Conservation (phyloP, 768 basidiomycete species). For the Naganishia vaughanmartiniae region DNA sequence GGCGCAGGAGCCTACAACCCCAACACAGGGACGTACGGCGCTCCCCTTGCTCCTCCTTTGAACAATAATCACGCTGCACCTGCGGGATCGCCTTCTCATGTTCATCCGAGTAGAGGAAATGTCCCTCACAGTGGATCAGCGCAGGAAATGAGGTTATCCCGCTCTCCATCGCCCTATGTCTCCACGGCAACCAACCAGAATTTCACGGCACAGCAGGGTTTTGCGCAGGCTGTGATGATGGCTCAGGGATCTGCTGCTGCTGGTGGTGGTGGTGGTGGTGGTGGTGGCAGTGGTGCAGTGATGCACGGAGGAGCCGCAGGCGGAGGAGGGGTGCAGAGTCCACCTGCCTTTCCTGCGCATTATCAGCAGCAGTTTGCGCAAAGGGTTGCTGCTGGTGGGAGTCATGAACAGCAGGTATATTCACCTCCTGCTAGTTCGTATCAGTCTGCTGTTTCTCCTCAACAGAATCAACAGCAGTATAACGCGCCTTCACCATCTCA, state of each 20-base stretch:
- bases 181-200: constrained; percentile 9
- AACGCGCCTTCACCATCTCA: constrained; percentile 7
- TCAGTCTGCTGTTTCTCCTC: constrained; percentile 19
- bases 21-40: constrained; percentile 25
- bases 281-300: background rate
- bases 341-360: constrained; percentile 15
- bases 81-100: background rate
- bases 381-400: background rate
- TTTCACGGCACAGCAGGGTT: constrained; percentile 13
- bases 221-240: constrained; percentile 25
- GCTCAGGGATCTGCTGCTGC: background rate
- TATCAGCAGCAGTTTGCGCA: constrained; percentile 19
- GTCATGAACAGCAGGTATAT: background rate
- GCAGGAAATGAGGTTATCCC: constrained; percentile 8
- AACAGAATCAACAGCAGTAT: constrained; percentile 23
- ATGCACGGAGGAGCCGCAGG: background rate
- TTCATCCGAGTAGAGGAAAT: background rate
- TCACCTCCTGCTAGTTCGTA: background rate
- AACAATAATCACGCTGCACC: background rate
- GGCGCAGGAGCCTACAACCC: constrained; percentile 28
- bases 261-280: too few species aligned
- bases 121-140: too few species aligned
- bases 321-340: background rate
- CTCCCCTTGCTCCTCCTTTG: background rate
- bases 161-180: constrained; percentile 21